Conservation (phyloP, 768 basidiomycete species). For the Thelephora ganbajun region DNA sequence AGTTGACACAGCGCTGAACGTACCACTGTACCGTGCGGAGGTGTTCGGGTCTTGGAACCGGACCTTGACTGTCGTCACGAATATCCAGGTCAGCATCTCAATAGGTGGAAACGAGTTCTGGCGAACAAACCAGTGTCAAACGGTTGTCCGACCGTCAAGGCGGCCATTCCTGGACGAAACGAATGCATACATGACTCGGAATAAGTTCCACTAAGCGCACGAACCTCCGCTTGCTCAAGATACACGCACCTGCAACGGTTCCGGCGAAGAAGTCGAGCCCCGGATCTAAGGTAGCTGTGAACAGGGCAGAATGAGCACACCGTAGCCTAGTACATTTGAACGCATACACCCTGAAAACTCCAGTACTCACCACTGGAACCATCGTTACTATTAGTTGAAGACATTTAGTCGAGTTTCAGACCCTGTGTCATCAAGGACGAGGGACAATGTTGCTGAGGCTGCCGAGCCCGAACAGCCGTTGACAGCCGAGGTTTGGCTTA, state of each 20-base stretch:
- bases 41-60: constrained; percentile 58
- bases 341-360: no score
- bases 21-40: constrained; percentile 44
- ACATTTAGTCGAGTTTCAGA: no score
- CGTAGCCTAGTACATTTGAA: no score
- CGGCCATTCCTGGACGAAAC: constrained; percentile 13
- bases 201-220: neutral
- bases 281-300: constrained; percentile 29
- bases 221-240: neutral
- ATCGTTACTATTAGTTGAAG: no score
- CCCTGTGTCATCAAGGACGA: no score
- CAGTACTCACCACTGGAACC: no score
- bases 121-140: constrained; percentile 18
- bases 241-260: constrained; percentile 41
- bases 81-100: neutral
- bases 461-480: no score
- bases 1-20: constrained; percentile 46
- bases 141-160: constrained; percentile 18
- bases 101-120: neutral
- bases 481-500: no score
- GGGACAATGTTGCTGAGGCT: no score
- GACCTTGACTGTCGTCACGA: constrained; percentile 47
- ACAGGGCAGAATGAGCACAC: no score
- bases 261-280: constrained; percentile 71
- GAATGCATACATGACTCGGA: neutral